Base-by-base conservation (phyloP, 805 yeast genomes). In the Metschnikowia hibisci region DNA sequence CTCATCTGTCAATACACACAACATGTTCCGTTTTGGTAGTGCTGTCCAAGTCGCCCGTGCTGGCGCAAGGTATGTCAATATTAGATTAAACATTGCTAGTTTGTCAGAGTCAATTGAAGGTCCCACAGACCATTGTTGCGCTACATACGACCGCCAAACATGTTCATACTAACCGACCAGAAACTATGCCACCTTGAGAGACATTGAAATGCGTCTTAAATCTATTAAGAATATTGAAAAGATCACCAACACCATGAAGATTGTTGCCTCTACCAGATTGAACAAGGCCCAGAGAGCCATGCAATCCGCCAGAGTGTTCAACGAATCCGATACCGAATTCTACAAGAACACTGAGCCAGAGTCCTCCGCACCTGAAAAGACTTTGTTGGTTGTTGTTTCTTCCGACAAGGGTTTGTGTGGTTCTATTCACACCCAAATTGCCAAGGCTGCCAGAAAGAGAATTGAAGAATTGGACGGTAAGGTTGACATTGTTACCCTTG, bases 381-480 rank as follows among this genome's bases (percentile, higher is more conserved):
- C 85, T 53, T 80, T 93, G 63, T 71, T 91, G 56, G 76, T 91
- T 62, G 96, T 90, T 46, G 81, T 89, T 52, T 49, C 53, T 22
- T 84, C 98, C 38, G 99, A 93, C 76, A 93, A 93, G 77, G 99
- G 99, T 65, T 80, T 93, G 61, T 93, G 99, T 80, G 99, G 99
- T 60, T 90, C 98, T 37, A 88, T 93, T 64, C 99, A 93, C 76
- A 81, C 99, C 42, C 96, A 87, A 74, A 73, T 91, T 58, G 85
- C 96, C 58, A 89, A 91, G 74, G 81, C 85, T 51, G 85, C 96
- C 49, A 87, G 95, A 74, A 63, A 56, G 52, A 80, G 81, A 71
- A 62, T 82, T 45, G 73, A 61, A 27, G 84, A 77, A 58, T 66
- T 76, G 59, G 80, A 86, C 55, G 77, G 77, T 50, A 80, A 84